phyloP scores from a whole-genome alignment of 495 filamentous ascomycete species.

The Annulohypoxylon nitens region DNA sequence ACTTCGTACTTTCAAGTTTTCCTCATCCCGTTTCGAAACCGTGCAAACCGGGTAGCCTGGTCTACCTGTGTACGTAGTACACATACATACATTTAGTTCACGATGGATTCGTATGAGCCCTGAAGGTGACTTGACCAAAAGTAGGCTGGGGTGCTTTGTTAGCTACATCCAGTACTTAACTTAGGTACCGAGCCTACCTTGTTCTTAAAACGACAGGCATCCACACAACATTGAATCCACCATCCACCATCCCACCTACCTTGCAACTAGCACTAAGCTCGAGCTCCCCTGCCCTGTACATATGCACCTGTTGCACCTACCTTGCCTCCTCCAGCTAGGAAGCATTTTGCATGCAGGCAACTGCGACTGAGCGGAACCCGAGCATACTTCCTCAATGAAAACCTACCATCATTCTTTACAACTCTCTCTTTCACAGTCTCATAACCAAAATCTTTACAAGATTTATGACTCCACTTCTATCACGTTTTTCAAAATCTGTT shows the following conservation, averaged over 20 bases:
- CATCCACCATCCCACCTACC: not conserved
- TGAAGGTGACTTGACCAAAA: slow-evolving; percentile 31
- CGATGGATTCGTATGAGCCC: slow-evolving; percentile 8
- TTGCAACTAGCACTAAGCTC: not conserved
- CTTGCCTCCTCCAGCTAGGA: slow-evolving; percentile 5
- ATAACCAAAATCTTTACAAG: slow-evolving; percentile 5
- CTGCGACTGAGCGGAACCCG: slow-evolving; percentile 12
- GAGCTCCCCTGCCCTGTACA: slow-evolving; percentile 5
- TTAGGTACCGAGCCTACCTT: slow-evolving; percentile 29
- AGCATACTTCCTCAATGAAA: slow-evolving; percentile 26
- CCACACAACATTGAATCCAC: slow-evolving; percentile 6
- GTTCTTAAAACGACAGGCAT: slow-evolving; percentile 37
- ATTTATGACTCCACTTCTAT: slow-evolving; percentile 32
- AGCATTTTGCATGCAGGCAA: not conserved
- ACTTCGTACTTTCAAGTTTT: slow-evolving; percentile 19
- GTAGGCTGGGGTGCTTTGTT: slow-evolving; percentile 13
- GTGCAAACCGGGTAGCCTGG: slow-evolving; percentile 14
- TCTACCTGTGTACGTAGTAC: not conserved
- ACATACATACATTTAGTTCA: no score
- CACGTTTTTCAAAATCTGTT: slow-evolving; percentile 4
- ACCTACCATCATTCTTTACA: slow-evolving; percentile 19
- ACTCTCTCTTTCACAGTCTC: slow-evolving; percentile 2
- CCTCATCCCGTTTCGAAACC: slow-evolving; percentile 26
- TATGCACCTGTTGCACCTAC: slow-evolving; percentile 14
- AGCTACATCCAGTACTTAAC: not conserved